A percentile compares a stretch with the other conserved stretches of the same genome.
phyloP scores from a whole-genome alignment of 2,329 filamentous ascomycete genomes.

The Paraphoma sp. region DNA sequence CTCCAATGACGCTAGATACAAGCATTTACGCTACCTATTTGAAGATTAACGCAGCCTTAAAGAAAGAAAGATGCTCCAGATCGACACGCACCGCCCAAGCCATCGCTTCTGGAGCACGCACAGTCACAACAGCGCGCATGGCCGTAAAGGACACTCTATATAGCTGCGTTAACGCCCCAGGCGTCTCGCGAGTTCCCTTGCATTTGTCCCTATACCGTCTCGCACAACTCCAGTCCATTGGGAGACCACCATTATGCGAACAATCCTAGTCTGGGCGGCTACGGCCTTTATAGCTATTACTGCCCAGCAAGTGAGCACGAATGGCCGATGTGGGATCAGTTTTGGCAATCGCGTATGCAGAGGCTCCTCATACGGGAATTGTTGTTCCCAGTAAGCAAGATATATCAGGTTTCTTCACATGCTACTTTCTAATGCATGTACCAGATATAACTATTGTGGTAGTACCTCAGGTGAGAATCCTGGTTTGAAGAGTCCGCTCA shows the following conservation, averaged over 20 bases:
- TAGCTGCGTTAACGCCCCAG: neutral
- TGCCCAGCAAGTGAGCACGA: neutral
- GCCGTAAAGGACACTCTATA: neutral
- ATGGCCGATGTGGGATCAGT: neutral
- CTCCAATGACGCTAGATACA: neutral
- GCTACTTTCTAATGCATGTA: neutral
- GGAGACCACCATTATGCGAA: neutral
- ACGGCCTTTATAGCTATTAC: neutral
- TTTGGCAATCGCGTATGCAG: neutral
- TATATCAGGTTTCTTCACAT: neutral
- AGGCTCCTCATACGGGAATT: slow-evolving; percentile 1
- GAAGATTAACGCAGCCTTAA: neutral
- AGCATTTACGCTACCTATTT: neutral
- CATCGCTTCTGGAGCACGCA: neutral
- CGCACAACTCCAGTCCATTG: neutral
- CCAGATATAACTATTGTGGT: slow-evolving; percentile 4
- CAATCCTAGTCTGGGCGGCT: neutral
- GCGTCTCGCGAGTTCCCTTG: neutral
- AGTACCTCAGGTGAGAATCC: neutral
- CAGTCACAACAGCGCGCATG: neutral
- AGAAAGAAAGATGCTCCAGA: neutral
- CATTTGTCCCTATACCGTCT: neutral
- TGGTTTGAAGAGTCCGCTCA: neutral
- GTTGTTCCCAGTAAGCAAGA: neutral
- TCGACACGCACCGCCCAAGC: neutral